Conservation (phyloP, 768 basidiomycete genomes). For the Rhizopogon salebrosus region DNA sequence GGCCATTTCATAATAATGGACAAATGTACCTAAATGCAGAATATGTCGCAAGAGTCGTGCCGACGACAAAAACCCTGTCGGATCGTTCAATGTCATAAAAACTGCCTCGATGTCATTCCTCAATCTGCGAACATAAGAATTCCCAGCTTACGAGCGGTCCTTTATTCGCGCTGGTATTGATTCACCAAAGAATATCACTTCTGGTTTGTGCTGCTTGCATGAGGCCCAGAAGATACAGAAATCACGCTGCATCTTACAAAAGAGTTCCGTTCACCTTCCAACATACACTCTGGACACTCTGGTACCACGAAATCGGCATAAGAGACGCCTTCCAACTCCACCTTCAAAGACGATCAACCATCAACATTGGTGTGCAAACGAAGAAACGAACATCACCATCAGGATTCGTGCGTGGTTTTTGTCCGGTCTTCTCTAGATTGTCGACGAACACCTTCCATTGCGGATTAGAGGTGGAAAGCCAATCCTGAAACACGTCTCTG, state of each 20-base stretch:
- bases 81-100: slow-evolving; percentile 51
- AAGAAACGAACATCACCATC: slow-evolving; percentile 78
- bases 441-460: slow-evolving; percentile 69
- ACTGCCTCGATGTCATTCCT: slow-evolving; percentile 28
- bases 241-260: slow-evolving; percentile 41
- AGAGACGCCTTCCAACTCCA: slow-evolving; percentile 72
- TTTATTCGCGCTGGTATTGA: slow-evolving; percentile 64
- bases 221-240: neutral
- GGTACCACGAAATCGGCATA: slow-evolving; percentile 80
- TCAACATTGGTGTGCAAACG: neutral
- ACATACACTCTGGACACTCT: slow-evolving; percentile 62
- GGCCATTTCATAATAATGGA: neutral
- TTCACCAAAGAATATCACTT: slow-evolving; percentile 87
- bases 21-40: slow-evolving; percentile 72
- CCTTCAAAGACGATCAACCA: slow-evolving; percentile 36
- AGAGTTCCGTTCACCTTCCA: slow-evolving; percentile 50
- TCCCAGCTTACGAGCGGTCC: slow-evolving; percentile 59
- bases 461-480: slow-evolving; percentile 71
- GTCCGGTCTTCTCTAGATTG: slow-evolving; percentile 52
- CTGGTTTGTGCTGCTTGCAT: slow-evolving; percentile 62
- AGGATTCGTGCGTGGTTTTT: slow-evolving; percentile 76
- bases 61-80: slow-evolving; percentile 73
- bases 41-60: slow-evolving; percentile 90
- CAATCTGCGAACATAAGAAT: neutral
- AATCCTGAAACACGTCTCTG: slow-evolving; percentile 67